phyloP scores from a whole-genome alignment of 148 eudicot genomes.

The Polygonum maritimum region DNA sequence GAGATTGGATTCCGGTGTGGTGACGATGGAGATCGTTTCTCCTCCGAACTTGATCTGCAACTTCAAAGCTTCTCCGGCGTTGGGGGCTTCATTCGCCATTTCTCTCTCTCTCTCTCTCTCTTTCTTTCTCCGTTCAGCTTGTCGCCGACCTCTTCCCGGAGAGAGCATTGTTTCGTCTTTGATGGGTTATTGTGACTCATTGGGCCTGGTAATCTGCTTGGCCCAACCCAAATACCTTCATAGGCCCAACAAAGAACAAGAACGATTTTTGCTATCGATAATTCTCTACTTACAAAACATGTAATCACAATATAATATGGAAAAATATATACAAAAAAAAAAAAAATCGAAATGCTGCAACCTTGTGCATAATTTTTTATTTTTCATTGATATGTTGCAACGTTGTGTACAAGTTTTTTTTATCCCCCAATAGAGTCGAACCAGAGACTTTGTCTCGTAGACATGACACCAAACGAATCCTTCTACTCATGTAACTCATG shows the following conservation, averaged over 20 bases:
- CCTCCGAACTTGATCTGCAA: conserved; percentile 74
- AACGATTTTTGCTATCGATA: neutral
- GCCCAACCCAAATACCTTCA: neutral
- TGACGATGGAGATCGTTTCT: conserved; percentile 32
- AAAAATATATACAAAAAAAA: too few species aligned
- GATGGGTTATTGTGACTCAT: neutral
- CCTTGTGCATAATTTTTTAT: too few species aligned
- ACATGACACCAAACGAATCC: too few species aligned
- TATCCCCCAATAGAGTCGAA: too few species aligned
- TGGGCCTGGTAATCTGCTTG: neutral
- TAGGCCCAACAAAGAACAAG: neutral
- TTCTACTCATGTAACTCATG: too few species aligned
- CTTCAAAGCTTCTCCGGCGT: conserved; percentile 15
- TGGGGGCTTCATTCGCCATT: conserved; percentile 19
- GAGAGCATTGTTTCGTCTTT: neutral
- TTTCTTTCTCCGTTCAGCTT: neutral
- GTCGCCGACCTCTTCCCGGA: neutral
- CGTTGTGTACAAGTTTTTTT: too few species aligned
- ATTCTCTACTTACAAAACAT: neutral
- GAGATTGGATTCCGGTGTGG: conserved; percentile 32
- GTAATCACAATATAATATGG: neutral
- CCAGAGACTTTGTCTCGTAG: too few species aligned
- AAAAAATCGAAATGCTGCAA: too few species aligned
- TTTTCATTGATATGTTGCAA: too few species aligned
- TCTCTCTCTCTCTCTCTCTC: neutral